Evolutionary conservation across 2,329 filamentous ascomycete genomes (phyloP).

Genomic region (Knufia petricola): DNA sequence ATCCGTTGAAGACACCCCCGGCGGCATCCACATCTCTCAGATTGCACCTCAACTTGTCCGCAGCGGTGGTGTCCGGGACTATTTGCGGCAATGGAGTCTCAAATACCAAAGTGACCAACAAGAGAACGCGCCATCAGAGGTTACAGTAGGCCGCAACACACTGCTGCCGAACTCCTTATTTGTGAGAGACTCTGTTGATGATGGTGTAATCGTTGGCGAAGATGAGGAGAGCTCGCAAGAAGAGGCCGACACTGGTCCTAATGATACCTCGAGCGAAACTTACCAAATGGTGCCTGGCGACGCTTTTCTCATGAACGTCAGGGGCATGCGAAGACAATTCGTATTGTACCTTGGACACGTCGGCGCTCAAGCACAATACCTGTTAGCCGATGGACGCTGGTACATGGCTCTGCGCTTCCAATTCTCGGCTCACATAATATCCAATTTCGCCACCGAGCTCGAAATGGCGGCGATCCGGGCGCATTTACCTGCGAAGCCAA

Average conservation of each 20-base stretch:
- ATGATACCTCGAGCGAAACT: too few species aligned
- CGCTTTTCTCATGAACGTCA: slow-evolving; percentile 9
- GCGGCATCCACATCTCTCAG: neutral
- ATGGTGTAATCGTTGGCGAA: slow-evolving; percentile 10
- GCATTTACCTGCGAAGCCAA: slow-evolving; percentile 15
- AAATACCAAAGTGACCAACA: neutral
- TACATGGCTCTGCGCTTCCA: slow-evolving; percentile 6
- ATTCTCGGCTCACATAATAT: slow-evolving; percentile 8
- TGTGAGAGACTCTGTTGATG: neutral
- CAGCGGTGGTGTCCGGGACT: neutral
- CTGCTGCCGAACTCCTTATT: slow-evolving; percentile 19
- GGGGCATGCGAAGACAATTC: slow-evolving; percentile 10
- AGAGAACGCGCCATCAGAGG: slow-evolving; percentile 4
- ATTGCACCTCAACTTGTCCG: neutral
- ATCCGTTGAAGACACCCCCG: neutral
- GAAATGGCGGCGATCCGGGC: slow-evolving; percentile 16
- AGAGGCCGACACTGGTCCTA: too few species aligned
- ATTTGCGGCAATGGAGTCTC: slow-evolving; percentile 6
- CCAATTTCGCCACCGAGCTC: slow-evolving; percentile 14
- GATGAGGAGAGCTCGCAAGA: slow-evolving; percentile 5
- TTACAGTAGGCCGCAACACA: slow-evolving; percentile 9
- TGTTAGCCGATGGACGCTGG: slow-evolving; percentile 19
- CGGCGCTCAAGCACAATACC: slow-evolving; percentile 15
- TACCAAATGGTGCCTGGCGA: slow-evolving; percentile 11
- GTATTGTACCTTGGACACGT: slow-evolving; percentile 15